A percentile compares a stretch with the other conserved stretches of the same genome.
Conservation (phyloP, 2,329 filamentous ascomycete genomes). For the Colletotrichum musicola region DNA sequence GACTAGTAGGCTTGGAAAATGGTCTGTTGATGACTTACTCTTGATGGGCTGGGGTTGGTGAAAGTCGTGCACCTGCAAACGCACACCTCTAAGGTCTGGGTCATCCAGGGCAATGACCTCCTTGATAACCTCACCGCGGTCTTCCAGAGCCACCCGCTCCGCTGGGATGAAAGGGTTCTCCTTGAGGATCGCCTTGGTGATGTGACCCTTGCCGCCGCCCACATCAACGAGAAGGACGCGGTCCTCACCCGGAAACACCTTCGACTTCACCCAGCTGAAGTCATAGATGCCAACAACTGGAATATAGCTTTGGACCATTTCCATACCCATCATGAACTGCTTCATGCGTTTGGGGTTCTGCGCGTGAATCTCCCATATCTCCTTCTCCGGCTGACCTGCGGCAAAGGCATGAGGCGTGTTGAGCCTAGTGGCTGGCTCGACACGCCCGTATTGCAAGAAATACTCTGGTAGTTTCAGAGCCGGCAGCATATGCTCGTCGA, state of each 20-base stretch:
- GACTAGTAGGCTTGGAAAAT: background rate
- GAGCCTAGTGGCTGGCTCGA: constrained; percentile 45
- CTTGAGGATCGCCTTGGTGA: constrained; percentile 39
- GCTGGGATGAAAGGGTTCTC: constrained; percentile 27
- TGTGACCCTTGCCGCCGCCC: constrained; percentile 49
- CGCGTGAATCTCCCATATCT: constrained; percentile 49
- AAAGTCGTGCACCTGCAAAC: constrained; percentile 39
- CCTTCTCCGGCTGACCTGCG: constrained; percentile 44
- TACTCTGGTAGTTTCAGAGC: constrained; percentile 46
- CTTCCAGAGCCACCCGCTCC: constrained; percentile 38
- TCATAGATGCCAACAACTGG: constrained; percentile 47
- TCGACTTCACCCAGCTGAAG: constrained; percentile 45
- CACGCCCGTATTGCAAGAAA: constrained; percentile 48
- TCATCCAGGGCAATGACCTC: constrained; percentile 16
- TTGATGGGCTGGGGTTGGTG: constrained; percentile 41
- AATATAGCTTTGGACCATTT: constrained; percentile 40
- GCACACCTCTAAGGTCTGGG: background rate
- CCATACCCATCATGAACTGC: constrained; percentile 48
- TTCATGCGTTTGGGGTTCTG: constrained; percentile 42
- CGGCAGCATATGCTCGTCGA: constrained; percentile 43
- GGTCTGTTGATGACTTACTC: background rate
- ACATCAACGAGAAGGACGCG: constrained; percentile 49
- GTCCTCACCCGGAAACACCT: constrained; percentile 7
- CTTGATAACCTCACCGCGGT: constrained; percentile 40
- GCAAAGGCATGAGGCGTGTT: constrained; percentile 47